Conservation (phyloP, 1,139 yeast genomes). For the Candida sojae region DNA sequence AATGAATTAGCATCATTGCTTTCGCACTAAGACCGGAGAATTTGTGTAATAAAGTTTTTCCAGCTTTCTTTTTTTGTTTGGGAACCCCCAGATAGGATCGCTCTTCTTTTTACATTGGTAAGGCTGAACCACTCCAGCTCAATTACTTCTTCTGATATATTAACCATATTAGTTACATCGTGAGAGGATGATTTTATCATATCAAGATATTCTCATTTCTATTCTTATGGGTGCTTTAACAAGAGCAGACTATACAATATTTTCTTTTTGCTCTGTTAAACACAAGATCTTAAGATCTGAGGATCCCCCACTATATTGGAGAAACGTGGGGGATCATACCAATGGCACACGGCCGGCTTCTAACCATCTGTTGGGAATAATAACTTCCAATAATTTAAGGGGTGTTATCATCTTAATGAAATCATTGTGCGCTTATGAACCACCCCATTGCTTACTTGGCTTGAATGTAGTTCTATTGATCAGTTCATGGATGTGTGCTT, state of each 20-base stretch:
- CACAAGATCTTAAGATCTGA: not conserved
- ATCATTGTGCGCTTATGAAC: too few species aligned
- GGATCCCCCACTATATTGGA: conserved; percentile 4
- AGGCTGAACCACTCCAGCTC: not conserved
- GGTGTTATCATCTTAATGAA: too few species aligned
- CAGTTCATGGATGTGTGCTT: not conserved
- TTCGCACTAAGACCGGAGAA: not conserved
- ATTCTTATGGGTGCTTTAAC: too few species aligned
- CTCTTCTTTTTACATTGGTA: not conserved
- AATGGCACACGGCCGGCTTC: not conserved
- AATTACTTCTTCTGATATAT: too few species aligned
- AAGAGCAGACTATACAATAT: not conserved
- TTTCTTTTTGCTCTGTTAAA: not conserved
- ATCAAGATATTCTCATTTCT: not conserved
- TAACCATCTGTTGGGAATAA: not conserved
- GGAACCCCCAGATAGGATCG: not conserved
- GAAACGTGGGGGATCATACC: conserved; percentile 4
- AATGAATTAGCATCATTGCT: not conserved
- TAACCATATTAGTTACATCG: not conserved
- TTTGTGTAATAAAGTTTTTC: not conserved
- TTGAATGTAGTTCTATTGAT: too few species aligned
- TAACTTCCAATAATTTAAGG: too few species aligned
- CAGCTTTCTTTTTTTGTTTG: not conserved
- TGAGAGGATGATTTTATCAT: not conserved
- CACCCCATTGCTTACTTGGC: too few species aligned